Evolutionary conservation across 2,329 filamentous ascomycete species (phyloP), one percentile per base, ranked within the genome.

Genomic region (Neofusicoccum kwambonambiense): DNA sequence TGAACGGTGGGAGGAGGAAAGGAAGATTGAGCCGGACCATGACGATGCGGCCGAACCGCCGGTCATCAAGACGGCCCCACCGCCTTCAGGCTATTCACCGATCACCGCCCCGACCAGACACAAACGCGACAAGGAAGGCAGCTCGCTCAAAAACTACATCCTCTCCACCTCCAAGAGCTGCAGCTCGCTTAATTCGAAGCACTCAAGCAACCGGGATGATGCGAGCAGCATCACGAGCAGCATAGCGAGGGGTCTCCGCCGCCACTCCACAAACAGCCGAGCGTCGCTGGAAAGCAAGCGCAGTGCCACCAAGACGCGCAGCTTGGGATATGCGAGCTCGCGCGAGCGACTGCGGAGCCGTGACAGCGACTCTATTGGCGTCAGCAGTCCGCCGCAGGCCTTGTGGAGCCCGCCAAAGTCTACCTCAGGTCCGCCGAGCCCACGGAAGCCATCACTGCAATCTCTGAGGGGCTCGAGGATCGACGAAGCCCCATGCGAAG

Each of bases 261-360:
- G 72, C 47, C 70, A 72, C 17, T 74, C 75, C 6, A 68, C 66
- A 37, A 69, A 70, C 54, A 79, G 76, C 63, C 66, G 75, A 37
- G 74, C 73, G 13, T 78, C 76, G 3, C 67, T 67, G 11, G 75
- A 76, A 63, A 65, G 63, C 63, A 60, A 52, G 56, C 66, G 73
- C 56, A 77, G 76, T 66, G 66, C 68, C 37, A 76, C 71, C 61
- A 72, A 70, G 56, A 72, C 84, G 67, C 86, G 84, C 72, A 85
- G 87, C 3, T 77, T 91, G 71, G 87, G 89, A 84, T 90, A 91
- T 71, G 91, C 90, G 88, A 88, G 84, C 77, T 91, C 89, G 51
- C 89, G 86, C 72, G 89, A 92, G 74, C 82, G 83, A 35, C 77
- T 91, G 51, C 83, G 85, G 60, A 87, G 83, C 54, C 47, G 50